Base-by-base conservation (phyloP, 257 asterid genomes). In the Leonotis leonurus region DNA sequence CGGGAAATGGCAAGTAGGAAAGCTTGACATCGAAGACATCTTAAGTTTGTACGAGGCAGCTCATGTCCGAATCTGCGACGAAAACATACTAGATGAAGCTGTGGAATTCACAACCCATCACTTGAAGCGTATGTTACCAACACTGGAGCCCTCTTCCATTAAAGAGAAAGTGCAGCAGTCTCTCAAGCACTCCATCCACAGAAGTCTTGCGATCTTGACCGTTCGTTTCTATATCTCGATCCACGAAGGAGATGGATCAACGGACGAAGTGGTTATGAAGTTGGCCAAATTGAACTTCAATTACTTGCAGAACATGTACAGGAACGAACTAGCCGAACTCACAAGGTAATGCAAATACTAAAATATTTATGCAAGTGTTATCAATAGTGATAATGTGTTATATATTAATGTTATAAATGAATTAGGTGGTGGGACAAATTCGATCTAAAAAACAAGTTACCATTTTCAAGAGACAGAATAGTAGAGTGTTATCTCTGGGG, bases 341-440 rank as follows among this genome's bases (percentile, higher is more conserved):
- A 40, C 20, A 3, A 40, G 46, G 46, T 13, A 40, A 3, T 0
- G 8, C 2, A 6, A 33, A 33, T 33, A 2, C 33, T 27, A 27
- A 8, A 33, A 12, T 33, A 8, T 33, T 33, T 9, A 33, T 43
- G 22, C 22, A n/a, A 6, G n/a, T n/a, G n/a, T n/a, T n/a, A n/a
- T n/a, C n/a, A n/a, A n/a, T n/a, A n/a, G n/a, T n/a, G 16, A 10
- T 43, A 5, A 43, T n/a, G 3, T 6, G 33, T 27, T 3, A 3
- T 29, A 29, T 18, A 5, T 53, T n/a, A n/a, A n/a, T n/a, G n/a
- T n/a, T n/a, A n/a, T n/a, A n/a, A n/a, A n/a, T n/a, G n/a, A n/a
- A n/a, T n/a, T n/a, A 72, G 78, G 52, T 76, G 81, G 81, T 74
- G 83, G 80, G 50, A 74, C n/a, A 44, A 46, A 3, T 74, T 67